Evolutionary conservation across 371 early-diverging fungal genomes (phyloP), one percentile per base, ranked within the genome.

Genomic region (Rozella allomycis): DNA sequence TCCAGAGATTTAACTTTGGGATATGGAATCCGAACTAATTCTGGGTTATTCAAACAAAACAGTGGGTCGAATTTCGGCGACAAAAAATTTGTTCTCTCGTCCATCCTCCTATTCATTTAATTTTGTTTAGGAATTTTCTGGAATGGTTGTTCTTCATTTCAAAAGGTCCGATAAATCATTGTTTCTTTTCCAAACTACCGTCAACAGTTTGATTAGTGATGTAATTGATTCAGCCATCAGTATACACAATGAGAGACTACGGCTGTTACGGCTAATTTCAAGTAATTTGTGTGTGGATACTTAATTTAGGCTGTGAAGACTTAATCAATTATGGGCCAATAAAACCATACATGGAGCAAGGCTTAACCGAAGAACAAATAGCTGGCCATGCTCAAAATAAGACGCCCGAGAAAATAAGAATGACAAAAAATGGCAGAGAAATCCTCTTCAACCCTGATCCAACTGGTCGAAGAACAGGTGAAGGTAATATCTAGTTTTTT

Each of bases 331-430:
- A 55, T 37, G 66, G 66, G 16, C 47, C 49, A 13, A 17, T 41
- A 21, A 57, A 58, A 26, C 61, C 53, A 4, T 48, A 49, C 18
- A 27, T 31, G 7, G 45, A 65, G 33, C 58, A 65, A 8, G 66
- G 66, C 4, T 61, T 57, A 43, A 35, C 45, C 27, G 50, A 59
- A 25, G 66, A 61, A 17, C 58, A 65, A 30, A 40, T 65, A 16
- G 31, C 37, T 2, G 32, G 32, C 7, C 25, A 9, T 4, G 34
- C 40, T 18, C 32, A 39, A 26, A 40, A 33, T 29, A 14, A 18
- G 2, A 12, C 13, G 5, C 20, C 13, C 10, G 17, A 11, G 17
- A 27, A 37, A 16, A 35, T 41, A 14, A 33, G 40, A 3, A 23
- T 37, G 12, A 20, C 37, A n/a, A 19, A 49, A 25, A n/a, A n/a